Conservation (phyloP, 805 yeast genomes). For the Yarrowia keelungensis region DNA sequence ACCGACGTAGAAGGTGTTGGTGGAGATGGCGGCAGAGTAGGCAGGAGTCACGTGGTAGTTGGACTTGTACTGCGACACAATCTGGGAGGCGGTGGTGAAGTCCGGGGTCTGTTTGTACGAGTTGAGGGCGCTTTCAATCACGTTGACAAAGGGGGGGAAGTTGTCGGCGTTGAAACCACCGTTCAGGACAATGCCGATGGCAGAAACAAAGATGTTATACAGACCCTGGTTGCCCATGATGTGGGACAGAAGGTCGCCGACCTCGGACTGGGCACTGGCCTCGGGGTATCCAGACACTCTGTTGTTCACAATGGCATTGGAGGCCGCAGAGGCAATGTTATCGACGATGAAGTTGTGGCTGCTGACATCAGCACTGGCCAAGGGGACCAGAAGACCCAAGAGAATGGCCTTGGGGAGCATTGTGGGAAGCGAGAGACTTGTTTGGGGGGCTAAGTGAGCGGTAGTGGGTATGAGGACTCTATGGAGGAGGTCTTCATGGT, state of each 20-base stretch:
- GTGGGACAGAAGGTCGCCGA: neutral
- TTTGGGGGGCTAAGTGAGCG: neutral
- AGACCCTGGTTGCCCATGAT: constrained; percentile 24
- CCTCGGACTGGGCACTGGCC: neutral
- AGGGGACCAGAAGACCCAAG: constrained; percentile 2
- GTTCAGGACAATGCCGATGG: neutral
- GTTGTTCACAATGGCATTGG: constrained; percentile 14
- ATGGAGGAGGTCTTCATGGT: neutral
- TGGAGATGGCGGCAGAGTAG: constrained; percentile 12
- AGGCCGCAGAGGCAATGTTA: neutral
- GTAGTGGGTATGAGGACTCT: neutral
- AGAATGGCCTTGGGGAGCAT: constrained; percentile 19
- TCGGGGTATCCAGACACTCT: constrained; percentile 12
- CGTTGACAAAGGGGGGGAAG: constrained; percentile 12
- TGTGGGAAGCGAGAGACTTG: constrained; percentile 1
- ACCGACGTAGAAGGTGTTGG: constrained; percentile 20
- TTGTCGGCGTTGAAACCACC: constrained; percentile 6
- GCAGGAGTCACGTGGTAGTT: constrained; percentile 14
- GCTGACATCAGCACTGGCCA: constrained; percentile 4
- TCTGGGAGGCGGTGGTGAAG: neutral
- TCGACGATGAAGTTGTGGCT: constrained; percentile 23
- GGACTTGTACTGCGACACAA: constrained; percentile 8
- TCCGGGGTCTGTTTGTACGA: constrained; percentile 12
- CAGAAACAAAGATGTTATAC: constrained; percentile 16
- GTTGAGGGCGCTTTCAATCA: constrained; percentile 5